Base-by-base conservation (phyloP, 345 rosid genomes). In the Acer campestre region DNA sequence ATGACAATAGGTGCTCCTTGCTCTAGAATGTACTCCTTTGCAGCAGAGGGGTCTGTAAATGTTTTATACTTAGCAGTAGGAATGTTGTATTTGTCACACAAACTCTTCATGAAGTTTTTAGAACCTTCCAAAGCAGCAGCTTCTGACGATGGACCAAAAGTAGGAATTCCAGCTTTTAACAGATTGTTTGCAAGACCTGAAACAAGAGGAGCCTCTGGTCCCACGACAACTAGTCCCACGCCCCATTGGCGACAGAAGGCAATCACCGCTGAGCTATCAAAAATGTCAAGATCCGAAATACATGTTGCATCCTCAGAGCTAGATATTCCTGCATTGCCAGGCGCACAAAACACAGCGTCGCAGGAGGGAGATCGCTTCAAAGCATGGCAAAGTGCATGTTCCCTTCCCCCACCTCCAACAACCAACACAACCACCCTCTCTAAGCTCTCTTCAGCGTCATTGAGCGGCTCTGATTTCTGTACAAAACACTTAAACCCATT, bases 61-160 rank as follows among this genome's bases (percentile, higher is more conserved):
- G 91, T 87, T 86, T 79, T 83, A 73, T 89, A 89, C 98, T 94
- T 92, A 29, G 98, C 97, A 7, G 99, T 96, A 80, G 99, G 98
- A 83, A 96, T 94, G 46, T 78, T 82, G 75, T 94, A 93, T 72
- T 96, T 94, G 85, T 89, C 92, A 65, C 98, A 96, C 75, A 96
- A 87, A 78, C 63, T 88, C 85, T 93, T 96, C 99, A 92, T 96
- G 80, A 93, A 94, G 84, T 91, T 85, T 84, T 96, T 96, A 72
- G 99, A 96, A 77, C 99, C 98, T 90, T 96, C 98, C 79, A 96
- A 78, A 68, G 97, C 97, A 73, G 98, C 99, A 59, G 99, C 99
- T 86, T 94, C 91, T 10, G 94, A 91, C 49, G 99, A 94, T 64
- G 97, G 97, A 11, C 99, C 99, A 74, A 94, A 94, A 14, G 97